These are phyloP conservation scores for Akanthomyces dipterigenus DNA, from an alignment of 2,329 filamentous ascomycete species.

Conservation along the genomic window DNA sequence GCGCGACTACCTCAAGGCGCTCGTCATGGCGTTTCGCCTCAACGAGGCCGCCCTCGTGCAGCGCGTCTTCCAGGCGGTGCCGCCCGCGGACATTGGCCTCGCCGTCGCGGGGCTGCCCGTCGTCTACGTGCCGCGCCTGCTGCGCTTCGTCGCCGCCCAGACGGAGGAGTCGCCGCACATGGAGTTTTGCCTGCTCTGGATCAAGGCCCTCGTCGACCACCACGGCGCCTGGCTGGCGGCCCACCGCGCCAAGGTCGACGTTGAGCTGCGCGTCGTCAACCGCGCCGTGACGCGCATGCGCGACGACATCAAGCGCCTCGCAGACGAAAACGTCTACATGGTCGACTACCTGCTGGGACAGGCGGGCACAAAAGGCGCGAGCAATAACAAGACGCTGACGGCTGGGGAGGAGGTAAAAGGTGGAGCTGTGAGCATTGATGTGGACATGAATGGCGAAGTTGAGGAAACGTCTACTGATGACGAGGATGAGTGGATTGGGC, in stretches of 20 bases:
- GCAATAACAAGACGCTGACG: conserved; percentile 18
- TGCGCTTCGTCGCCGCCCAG: conserved; percentile 82
- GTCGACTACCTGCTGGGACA: conserved; percentile 71
- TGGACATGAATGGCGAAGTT: conserved; percentile 24
- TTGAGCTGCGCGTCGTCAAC: conserved; percentile 77
- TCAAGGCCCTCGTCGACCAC: conserved; percentile 71
- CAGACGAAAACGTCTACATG: conserved; percentile 83
- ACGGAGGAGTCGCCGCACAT: conserved; percentile 88
- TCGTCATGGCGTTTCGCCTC: conserved; percentile 95
- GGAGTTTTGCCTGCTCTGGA: conserved; percentile 92
- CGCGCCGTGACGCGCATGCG: conserved; percentile 74
- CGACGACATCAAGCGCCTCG: conserved; percentile 72
- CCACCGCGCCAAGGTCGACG: conserved; percentile 69
- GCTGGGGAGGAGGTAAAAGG: conserved; percentile 16
- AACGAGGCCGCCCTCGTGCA: conserved; percentile 79
- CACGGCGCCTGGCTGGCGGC: conserved; percentile 84
- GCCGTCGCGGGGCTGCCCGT: conserved; percentile 73
- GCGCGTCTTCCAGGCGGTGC: conserved; percentile 78
- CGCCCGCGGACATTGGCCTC: conserved; percentile 65
- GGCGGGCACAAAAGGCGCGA: conserved; percentile 27
- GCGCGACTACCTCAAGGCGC: conserved; percentile 79
- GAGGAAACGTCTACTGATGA: conserved; percentile 31
- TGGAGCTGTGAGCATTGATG: conserved; percentile 22
- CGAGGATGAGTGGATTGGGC: conserved; percentile 41
- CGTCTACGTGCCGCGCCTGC: conserved; percentile 77